phyloP scores from a whole-genome alignment of 208 protist genomes.

The Wallacemonas sp. region DNA sequence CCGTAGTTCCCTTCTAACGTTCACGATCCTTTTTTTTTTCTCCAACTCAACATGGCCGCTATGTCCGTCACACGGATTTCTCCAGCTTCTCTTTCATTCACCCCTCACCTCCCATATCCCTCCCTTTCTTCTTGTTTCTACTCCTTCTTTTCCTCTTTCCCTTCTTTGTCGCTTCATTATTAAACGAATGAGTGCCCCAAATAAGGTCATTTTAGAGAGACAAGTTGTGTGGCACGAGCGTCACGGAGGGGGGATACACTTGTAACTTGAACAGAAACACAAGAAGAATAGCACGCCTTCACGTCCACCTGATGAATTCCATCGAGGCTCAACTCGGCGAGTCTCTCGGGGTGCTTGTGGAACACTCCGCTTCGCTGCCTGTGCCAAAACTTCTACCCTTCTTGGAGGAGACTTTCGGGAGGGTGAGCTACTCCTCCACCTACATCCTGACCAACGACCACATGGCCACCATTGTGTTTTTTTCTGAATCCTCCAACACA shows the following conservation, averaged over 20 bases:
- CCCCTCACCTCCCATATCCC: background rate
- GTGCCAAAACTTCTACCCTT: slow-evolving; percentile 20
- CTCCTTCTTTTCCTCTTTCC: background rate
- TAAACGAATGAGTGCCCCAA: too few species aligned
- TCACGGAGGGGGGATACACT: too few species aligned
- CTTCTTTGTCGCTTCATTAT: background rate
- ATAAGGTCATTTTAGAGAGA: too few species aligned
- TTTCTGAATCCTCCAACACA: slow-evolving; percentile 25
- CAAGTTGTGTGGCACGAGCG: too few species aligned
- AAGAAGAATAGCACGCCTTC: too few species aligned
- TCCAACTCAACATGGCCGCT: background rate
- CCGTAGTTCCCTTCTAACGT: too few species aligned
- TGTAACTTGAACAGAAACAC: too few species aligned
- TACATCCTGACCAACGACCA: slow-evolving; percentile 33
- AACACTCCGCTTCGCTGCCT: slow-evolving; percentile 26
- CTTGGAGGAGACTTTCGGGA: slow-evolving; percentile 30
- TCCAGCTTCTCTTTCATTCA: background rate
- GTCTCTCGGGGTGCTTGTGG: slow-evolving; percentile 38
- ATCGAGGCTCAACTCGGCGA: slow-evolving; percentile 34
- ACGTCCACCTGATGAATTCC: too few species aligned
- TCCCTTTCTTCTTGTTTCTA: background rate
- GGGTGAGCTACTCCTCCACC: slow-evolving; percentile 17
- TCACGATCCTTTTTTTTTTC: background rate
- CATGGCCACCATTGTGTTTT: slow-evolving; percentile 36
- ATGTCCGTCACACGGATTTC: background rate